Base-by-base conservation (phyloP, 208 protist species). In the Strigomonas oncopelti region DNA sequence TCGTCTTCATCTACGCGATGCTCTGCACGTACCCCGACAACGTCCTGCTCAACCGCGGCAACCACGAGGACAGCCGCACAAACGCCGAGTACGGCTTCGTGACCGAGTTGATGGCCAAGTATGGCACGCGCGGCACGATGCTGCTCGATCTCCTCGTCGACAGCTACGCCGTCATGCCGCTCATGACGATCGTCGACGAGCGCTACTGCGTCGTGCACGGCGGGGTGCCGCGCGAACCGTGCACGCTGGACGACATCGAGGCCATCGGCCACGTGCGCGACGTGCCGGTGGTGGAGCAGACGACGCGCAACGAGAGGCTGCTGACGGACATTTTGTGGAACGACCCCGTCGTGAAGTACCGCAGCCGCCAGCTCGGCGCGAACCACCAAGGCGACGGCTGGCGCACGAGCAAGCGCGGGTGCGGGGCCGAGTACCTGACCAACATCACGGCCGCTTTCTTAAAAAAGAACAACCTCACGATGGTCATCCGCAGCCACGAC, bases 261-360 rank as follows among this genome's bases (percentile, higher is more conserved):
- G 75, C 75, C 42, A 92, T 99, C 45, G 69, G 87, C 13, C 85
- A 98, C 36, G 96, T 98, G 14, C 98, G 94, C 18, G 89, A 99
- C 71, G 93, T 99, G 16, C 98, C 98, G 3, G 95, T 99, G 38
- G 90, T 75, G 56, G 91, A 98, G 57, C 84, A 99, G 36, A 68
- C 62, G 45, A 97, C 86, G 0, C 95, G 96, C 14, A 87, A 97
- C 22, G 98, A 99, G 72, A 91, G 81, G 60, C 83, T 98, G 29
- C 76, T 99, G 34, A 79, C 99, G 11, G 99, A 99, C 88, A 78
- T 99, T 36, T 80, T 99, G n/a, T 99, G 99, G 98, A 97, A 97
- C 45, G 98, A 99, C 78, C 99, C 99, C 42, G 93, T 81, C 22
- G 97, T 80, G 82, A 85, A 88, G 72, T 81, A 87, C 55, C 74